Percentiles rank a stretch among this genome's conserved stretches.
These are phyloP conservation scores for Thecaphora thlaspeos DNA, from an alignment of 1,284 basidiomycete species.

Conservation along the genomic window DNA sequence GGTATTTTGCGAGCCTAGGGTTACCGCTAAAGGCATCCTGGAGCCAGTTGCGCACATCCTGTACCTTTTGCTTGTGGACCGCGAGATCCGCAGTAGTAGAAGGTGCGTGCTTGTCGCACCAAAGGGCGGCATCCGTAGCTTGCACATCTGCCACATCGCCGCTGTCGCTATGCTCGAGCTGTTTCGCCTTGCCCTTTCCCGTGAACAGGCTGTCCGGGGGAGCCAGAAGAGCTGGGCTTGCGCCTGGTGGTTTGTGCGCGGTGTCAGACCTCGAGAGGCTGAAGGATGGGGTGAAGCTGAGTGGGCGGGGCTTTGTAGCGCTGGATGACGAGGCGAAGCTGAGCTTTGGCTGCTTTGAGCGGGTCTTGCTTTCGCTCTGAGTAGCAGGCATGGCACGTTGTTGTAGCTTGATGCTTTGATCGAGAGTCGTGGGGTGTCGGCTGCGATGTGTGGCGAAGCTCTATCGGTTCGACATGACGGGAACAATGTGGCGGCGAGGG, in stretches of 20 bases:
- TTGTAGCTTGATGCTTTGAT: too few relatives aligned
- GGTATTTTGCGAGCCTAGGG: constrained; percentile 71
- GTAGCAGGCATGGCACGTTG: constrained; percentile 13
- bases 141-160: background rate
- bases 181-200: constrained; percentile 19
- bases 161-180: background rate
- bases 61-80: constrained; percentile 82
- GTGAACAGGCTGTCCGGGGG: background rate
- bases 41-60: constrained; percentile 81
- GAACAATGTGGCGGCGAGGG: too few relatives aligned
- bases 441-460: too few relatives aligned
- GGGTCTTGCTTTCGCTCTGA: background rate
- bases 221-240: background rate
- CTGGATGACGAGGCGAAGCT: constrained; percentile 16
- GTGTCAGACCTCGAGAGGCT: constrained; percentile 2
- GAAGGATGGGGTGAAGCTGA: constrained; percentile 25
- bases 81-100: constrained; percentile 66
- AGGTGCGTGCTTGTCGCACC: constrained; percentile 21
- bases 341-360: constrained; percentile 32
- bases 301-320: constrained; percentile 8
- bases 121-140: constrained; percentile 3
- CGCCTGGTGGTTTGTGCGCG: background rate
- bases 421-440: too few relatives aligned
- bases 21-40: constrained; percentile 71
- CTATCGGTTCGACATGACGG: too few relatives aligned